phyloP scores from a whole-genome alignment of 805 yeast genomes.

The Zygosaccharomyces siamensis region DNA sequence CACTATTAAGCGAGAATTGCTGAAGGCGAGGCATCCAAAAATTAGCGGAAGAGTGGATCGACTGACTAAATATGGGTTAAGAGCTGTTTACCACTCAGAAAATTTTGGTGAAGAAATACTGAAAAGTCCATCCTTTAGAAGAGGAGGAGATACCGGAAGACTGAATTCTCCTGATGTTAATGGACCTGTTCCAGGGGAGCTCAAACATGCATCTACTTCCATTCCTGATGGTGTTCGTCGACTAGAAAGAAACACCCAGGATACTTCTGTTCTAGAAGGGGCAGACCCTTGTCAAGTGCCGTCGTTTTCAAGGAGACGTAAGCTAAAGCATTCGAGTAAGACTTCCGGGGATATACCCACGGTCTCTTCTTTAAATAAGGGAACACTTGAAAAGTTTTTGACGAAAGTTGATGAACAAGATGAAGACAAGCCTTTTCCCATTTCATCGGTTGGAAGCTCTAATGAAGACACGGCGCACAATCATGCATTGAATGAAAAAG shows the following conservation, averaged over 20 bases:
- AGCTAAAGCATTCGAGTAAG: neutral
- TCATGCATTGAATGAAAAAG: neutral
- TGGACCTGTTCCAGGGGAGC: neutral
- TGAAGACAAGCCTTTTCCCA: neutral
- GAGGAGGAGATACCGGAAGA: neutral
- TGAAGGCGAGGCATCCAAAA: constrained; percentile 7
- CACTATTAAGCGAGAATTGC: constrained; percentile 6
- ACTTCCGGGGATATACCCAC: neutral
- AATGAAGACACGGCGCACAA: neutral
- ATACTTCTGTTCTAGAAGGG: neutral
- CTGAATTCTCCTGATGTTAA: neutral
- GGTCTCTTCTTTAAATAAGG: neutral
- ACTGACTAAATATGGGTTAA: constrained; percentile 12
- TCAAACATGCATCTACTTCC: constrained; percentile 1
- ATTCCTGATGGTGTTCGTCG: neutral
- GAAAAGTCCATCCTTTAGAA: neutral
- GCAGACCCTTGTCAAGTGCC: neutral
- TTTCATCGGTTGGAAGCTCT: neutral
- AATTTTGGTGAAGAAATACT: neutral
- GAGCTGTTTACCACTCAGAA: constrained; percentile 9
- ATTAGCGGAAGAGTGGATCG: constrained; percentile 6
- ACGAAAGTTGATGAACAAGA: neutral
- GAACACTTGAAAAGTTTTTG: neutral
- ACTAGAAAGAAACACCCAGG: neutral
- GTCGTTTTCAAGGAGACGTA: neutral